Conservation (phyloP, 2,329 filamentous ascomycete genomes). For the Aspergillaceae sp. region DNA sequence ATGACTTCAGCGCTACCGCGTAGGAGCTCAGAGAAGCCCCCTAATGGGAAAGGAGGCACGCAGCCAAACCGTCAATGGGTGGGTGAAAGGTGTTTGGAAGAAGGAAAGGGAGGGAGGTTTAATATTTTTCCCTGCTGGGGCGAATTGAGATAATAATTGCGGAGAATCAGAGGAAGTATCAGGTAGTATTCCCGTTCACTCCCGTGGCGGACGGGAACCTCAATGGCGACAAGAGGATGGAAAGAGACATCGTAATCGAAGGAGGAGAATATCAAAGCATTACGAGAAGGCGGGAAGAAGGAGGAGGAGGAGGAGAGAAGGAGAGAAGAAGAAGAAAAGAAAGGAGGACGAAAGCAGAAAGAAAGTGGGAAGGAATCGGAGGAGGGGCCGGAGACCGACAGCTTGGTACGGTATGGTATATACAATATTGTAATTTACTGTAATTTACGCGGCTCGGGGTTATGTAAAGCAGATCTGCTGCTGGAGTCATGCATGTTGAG, state of each 20-base stretch:
- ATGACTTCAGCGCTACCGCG: not conserved
- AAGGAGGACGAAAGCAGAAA: constrained; percentile 11
- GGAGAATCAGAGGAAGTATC: constrained; percentile 13
- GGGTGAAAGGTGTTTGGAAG: constrained; percentile 6
- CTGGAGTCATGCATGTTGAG: too few relatives aligned
- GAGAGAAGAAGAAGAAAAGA: constrained; percentile 15
- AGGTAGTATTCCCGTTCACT: constrained; percentile 36
- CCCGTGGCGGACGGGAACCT: constrained; percentile 37
- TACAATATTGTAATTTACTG: too few relatives aligned
- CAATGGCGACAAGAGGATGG: constrained; percentile 20
- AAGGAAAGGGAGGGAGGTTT: constrained; percentile 19
- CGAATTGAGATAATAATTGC: constrained; percentile 8
- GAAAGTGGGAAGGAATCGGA: constrained; percentile 3
- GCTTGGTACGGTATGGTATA: not conserved
- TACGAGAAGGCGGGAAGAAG: constrained; percentile 12
- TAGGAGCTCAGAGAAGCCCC: not conserved
- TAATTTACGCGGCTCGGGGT: too few relatives aligned
- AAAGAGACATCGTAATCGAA: constrained; percentile 30
- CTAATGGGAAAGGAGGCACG: constrained; percentile 4
- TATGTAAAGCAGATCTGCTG: too few relatives aligned
- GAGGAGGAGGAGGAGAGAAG: constrained; percentile 7
- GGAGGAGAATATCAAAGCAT: constrained; percentile 13
- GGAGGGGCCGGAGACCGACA: not conserved
- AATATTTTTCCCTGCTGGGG: constrained; percentile 14
- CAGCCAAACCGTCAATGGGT: constrained; percentile 1